These are phyloP conservation scores for Plasmodium gonderi DNA, from an alignment of 169 alveolate genomes.

Conservation along the genomic window DNA sequence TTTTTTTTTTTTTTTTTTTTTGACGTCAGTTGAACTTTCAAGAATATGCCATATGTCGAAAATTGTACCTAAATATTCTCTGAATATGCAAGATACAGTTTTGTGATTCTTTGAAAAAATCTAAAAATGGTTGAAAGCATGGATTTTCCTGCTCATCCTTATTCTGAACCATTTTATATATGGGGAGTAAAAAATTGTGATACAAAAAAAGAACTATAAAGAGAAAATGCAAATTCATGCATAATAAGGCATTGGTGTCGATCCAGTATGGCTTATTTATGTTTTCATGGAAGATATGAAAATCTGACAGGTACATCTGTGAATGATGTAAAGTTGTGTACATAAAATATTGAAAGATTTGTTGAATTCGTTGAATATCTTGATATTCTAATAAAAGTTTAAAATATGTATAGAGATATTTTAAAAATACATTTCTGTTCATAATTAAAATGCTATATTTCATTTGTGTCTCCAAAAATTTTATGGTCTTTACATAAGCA, in stretches of 20 bases:
- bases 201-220: slow-evolving; percentile 16
- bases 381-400: slow-evolving; percentile 22
- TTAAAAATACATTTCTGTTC: slow-evolving; percentile 43
- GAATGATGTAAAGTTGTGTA: slow-evolving; percentile 27
- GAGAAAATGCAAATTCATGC: slow-evolving; percentile 35
- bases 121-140: not conserved
- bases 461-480: slow-evolving; percentile 45
- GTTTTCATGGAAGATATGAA: not conserved
- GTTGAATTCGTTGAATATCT: slow-evolving; percentile 27
- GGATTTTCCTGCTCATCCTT: not conserved
- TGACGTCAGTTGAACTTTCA: not conserved
- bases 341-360: slow-evolving; percentile 16
- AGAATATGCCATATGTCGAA: not conserved
- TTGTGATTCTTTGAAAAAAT: slow-evolving; percentile 18
- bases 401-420: slow-evolving; percentile 11
- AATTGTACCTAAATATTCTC: not conserved
- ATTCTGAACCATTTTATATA: not conserved
- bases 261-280: slow-evolving; percentile 18
- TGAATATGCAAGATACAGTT: slow-evolving; percentile 8
- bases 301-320: slow-evolving; percentile 20
- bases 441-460: slow-evolving; percentile 43
- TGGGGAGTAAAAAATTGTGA: slow-evolving; percentile 37
- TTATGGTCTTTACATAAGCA: slow-evolving; percentile 31
- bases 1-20: too few relatives aligned
- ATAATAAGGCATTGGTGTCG: slow-evolving; percentile 34